phyloP scores from a whole-genome alignment of 164 flowering plant genomes.

The Umbilicus rupestris region DNA sequence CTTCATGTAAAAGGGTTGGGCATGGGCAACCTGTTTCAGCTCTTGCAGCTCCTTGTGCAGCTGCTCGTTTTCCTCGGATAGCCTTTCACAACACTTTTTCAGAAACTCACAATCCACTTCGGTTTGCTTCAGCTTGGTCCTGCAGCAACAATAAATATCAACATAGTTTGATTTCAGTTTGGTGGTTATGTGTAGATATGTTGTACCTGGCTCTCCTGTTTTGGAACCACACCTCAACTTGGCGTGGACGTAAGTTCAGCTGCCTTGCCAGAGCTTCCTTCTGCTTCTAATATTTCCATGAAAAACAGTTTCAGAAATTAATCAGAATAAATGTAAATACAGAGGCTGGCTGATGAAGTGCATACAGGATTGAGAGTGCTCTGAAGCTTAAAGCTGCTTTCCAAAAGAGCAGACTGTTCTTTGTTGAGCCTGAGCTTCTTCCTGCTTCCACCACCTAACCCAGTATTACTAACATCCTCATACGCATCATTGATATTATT shows the following conservation, averaged over 20 bases:
- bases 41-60: constrained; percentile 33
- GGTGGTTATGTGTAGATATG: no score
- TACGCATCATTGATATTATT: constrained; percentile 47
- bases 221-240: constrained; percentile 42
- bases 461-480: constrained; percentile 41
- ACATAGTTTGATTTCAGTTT: no score
- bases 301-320: constrained; percentile 3
- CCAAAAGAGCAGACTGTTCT: constrained; percentile 77
- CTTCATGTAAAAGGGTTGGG: constrained; percentile 30
- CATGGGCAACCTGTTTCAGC: constrained; percentile 19
- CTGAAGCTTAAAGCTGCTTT: constrained; percentile 77
- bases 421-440: constrained; percentile 85
- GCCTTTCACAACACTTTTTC: constrained; percentile 29
- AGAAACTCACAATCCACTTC: constrained; percentile 34
- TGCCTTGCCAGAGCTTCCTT: constrained; percentile 26
- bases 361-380: constrained; percentile 48
- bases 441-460: constrained; percentile 21
- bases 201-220: constrained; percentile 34
- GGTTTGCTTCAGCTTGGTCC: constrained; percentile 46
- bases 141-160: neutral
- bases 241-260: constrained; percentile 26
- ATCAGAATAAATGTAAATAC: neutral
- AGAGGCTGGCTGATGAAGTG: neutral
- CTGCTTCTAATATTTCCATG: constrained; percentile 21
- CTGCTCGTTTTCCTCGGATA: constrained; percentile 33